These are phyloP conservation scores for Trichoderma sp. DNA, from an alignment of 2,329 filamentous ascomycete species.

Conservation along the genomic window DNA sequence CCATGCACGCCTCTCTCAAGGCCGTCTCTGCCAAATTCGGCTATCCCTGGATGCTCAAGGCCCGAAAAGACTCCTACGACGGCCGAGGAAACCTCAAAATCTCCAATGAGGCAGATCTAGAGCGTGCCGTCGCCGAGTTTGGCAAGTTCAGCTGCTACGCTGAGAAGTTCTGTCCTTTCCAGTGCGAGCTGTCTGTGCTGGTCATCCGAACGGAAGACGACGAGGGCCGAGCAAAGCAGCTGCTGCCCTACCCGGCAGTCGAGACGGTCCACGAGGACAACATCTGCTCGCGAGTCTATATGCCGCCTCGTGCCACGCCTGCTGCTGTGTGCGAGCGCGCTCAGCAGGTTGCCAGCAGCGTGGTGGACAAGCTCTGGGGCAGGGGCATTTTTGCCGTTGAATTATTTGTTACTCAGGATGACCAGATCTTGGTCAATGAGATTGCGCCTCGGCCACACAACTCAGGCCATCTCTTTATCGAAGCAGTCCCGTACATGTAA, in stretches of 20 bases:
- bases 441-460: slow-evolving; percentile 83
- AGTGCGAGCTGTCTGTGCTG: slow-evolving; percentile 88
- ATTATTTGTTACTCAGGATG: slow-evolving; percentile 82
- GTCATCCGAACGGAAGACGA: slow-evolving; percentile 84
- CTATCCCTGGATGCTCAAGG: slow-evolving; percentile 91
- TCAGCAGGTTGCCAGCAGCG: slow-evolving; percentile 74
- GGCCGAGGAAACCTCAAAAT: slow-evolving; percentile 70
- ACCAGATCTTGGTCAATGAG: slow-evolving; percentile 72
- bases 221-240: slow-evolving; percentile 48
- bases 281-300: slow-evolving; percentile 91
- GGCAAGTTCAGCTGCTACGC: slow-evolving; percentile 76
- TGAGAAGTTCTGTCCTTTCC: slow-evolving; percentile 86
- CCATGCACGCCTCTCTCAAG: slow-evolving; percentile 61
- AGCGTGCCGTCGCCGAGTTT: slow-evolving; percentile 68
- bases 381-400: slow-evolving; percentile 96
- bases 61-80: slow-evolving; percentile 87
- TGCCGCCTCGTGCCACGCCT: slow-evolving; percentile 74
- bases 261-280: slow-evolving; percentile 95
- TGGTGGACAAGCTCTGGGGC: slow-evolving; percentile 78
- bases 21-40: slow-evolving; percentile 66
- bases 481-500: slow-evolving; percentile 73
- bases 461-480: slow-evolving; percentile 93
- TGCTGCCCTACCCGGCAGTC: slow-evolving; percentile 80
- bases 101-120: slow-evolving; percentile 48
- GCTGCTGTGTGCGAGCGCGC: slow-evolving; percentile 63